Evolutionary conservation across 2,329 filamentous ascomycete species (phyloP), one percentile per base, ranked within the genome.

Genomic region (Pseudonectria foliicola): DNA sequence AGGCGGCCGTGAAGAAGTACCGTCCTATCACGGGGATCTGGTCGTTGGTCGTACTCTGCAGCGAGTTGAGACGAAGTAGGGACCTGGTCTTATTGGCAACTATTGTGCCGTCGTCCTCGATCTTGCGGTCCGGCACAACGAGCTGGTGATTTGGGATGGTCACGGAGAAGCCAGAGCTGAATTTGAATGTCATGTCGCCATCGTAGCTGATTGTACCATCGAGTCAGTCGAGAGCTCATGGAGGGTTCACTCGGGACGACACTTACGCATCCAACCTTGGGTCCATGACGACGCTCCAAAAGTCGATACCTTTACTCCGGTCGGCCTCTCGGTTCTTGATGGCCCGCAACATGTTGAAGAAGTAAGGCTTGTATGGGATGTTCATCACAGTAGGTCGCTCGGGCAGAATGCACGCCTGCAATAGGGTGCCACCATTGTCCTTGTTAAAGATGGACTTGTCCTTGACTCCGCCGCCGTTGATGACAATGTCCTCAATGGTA

Each of bases 1-100:
- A 41, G 4, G 40, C 41, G 12, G 25, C 13, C n/a, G 34, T 41
- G 12, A 46, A 25, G 32, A 46, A 46, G 29, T 41, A 40, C 8
- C 34, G 38, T 4, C 43, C 43, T 2, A 46, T 29, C 6, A 23
- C 13, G 8, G 40, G 40, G 11, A 34, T 12, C 8, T 8, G 8
- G 1, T 12, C 12, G 1, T 10, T 10, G 10, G 26, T 33, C 10
- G 25, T 29, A 13, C 11, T 18, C 25, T 31, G 29, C 14, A 42
- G 29, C 10, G 35, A 18, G 23, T 42, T 33, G 27, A 42, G 25
- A 14, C 32, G 31, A 11, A 42, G 2, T 10, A 42, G 27, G 7
- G 27, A 12, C 3, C 21, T 11, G 11, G 31, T 30, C 13, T 25
- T 10, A 31, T 39, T 38, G 28, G 23, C 15, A 7, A n/a, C 13